These are phyloP conservation scores for Wolfiporia cocos DNA, from an alignment of 1,284 basidiomycete genomes.

Conservation along the genomic window DNA sequence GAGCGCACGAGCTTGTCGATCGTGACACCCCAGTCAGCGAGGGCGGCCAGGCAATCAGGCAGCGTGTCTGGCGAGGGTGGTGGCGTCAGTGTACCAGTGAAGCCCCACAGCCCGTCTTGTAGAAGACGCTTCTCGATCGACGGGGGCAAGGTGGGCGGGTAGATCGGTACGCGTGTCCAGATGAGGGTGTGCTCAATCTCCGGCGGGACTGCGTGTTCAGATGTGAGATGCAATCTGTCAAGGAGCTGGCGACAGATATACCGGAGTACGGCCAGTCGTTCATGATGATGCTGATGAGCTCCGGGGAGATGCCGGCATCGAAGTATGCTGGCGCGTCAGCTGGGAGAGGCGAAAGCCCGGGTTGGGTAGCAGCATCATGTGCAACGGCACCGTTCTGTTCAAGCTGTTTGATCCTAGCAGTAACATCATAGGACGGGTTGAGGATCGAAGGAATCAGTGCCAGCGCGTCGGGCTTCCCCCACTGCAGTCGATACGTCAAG, in stretches of 20 bases:
- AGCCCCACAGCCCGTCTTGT: slow-evolving; percentile 74
- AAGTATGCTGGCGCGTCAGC: slow-evolving; percentile 48
- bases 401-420: too few species aligned
- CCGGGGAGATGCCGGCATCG: slow-evolving; percentile 48
- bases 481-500: slow-evolving; percentile 56
- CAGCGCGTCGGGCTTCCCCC: slow-evolving; percentile 62
- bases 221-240: slow-evolving; percentile 1
- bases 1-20: slow-evolving; percentile 51
- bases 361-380: background rate
- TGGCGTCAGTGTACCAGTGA: slow-evolving; percentile 53
- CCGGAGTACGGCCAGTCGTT: slow-evolving; percentile 86
- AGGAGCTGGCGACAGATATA: slow-evolving; percentile 23
- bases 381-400: background rate
- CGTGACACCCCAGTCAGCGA: slow-evolving; percentile 66
- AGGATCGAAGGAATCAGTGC: slow-evolving; percentile 38
- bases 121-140: slow-evolving; percentile 47
- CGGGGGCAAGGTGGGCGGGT: slow-evolving; percentile 38
- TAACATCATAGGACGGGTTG: slow-evolving; percentile 5
- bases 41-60: slow-evolving; percentile 46
- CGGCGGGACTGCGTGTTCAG: slow-evolving; percentile 46
- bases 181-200: slow-evolving; percentile 72
- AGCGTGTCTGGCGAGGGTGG: slow-evolving; percentile 63
- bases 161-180: slow-evolving; percentile 69
- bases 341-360: slow-evolving; percentile 21
- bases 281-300: slow-evolving; percentile 63